These are phyloP conservation scores for Suhomyces ambrosiae DNA, from an alignment of 1,139 yeast genomes.

Conservation along the genomic window DNA sequence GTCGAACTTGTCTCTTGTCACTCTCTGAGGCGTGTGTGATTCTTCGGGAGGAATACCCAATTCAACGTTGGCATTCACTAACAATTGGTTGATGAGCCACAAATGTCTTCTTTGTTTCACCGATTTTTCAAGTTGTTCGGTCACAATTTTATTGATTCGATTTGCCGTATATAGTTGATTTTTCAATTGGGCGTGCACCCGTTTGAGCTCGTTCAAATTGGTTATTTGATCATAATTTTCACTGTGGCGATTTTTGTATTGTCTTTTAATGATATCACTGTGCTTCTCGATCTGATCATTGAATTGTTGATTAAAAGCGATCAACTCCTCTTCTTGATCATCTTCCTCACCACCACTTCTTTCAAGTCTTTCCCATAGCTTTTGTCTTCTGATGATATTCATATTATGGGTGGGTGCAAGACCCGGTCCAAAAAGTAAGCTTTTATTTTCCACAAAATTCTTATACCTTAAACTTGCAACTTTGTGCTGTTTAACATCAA, in stretches of 20 bases:
- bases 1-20: constrained; percentile 35
- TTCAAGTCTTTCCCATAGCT: constrained; percentile 14
- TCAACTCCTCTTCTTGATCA: constrained; percentile 12
- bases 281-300: constrained; percentile 12
- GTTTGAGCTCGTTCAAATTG: constrained; percentile 23
- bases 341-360: constrained; percentile 10
- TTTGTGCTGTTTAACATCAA: constrained; percentile 38
- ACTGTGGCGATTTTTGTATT: constrained; percentile 7
- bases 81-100: constrained; percentile 60
- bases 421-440: constrained; percentile 11
- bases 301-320: constrained; percentile 7
- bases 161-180: constrained; percentile 43
- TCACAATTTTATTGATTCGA: constrained; percentile 51
- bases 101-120: constrained; percentile 42
- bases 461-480: constrained; percentile 38
- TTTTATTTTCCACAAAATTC: constrained; percentile 20
- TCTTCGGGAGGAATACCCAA: constrained; percentile 38
- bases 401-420: constrained; percentile 6
- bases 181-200: constrained; percentile 22
- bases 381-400: constrained; percentile 20
- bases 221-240: constrained; percentile 20
- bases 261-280: constrained; percentile 9
- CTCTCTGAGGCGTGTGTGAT: constrained; percentile 23
- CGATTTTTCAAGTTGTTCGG: constrained; percentile 39
- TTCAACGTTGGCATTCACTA: constrained; percentile 53